phyloP scores from a whole-genome alignment of 106 monocot genomes.

The Dendrobium nobile region DNA sequence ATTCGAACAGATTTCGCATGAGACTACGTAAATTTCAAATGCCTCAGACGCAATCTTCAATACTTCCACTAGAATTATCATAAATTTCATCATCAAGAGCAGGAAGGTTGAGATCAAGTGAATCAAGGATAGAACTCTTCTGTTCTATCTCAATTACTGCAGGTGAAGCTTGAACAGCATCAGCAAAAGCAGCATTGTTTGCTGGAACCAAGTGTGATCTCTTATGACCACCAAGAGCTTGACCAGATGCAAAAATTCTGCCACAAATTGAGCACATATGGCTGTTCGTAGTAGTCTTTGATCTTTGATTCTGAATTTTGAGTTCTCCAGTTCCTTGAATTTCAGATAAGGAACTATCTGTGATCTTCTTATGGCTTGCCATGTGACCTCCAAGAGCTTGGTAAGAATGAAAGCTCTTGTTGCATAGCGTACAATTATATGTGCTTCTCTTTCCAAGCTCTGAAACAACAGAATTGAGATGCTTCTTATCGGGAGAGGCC shows the following conservation, averaged over 20 bases:
- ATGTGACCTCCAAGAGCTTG: conserved; percentile 42
- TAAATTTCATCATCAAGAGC: not conserved
- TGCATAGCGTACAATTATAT: conserved; percentile 19
- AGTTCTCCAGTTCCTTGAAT: not conserved
- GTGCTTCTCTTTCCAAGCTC: not conserved
- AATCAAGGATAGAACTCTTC: not conserved
- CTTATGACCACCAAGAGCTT: conserved; percentile 9
- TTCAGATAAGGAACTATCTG: not conserved
- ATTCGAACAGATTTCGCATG: too few species aligned
- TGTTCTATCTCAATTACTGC: not conserved
- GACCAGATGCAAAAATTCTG: conserved; percentile 1
- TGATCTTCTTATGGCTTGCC: conserved; percentile 19
- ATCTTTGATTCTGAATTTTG: not conserved
- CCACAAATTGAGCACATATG: not conserved
- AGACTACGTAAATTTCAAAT: not conserved
- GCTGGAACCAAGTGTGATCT: conserved; percentile 1
- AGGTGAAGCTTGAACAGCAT: not conserved
- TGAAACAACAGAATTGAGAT: too few species aligned
- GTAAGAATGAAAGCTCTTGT: conserved; percentile 22
- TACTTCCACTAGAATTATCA: not conserved
- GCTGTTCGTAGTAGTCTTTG: not conserved
- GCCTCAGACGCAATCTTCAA: not conserved
- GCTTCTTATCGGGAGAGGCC: not conserved
- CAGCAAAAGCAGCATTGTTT: not conserved
- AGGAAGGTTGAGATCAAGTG: not conserved